A percentile compares a stretch with the other conserved stretches of the same genome.
Conservation (phyloP, 202 grass and related monocot genomes). For the Musa balbisiana region DNA sequence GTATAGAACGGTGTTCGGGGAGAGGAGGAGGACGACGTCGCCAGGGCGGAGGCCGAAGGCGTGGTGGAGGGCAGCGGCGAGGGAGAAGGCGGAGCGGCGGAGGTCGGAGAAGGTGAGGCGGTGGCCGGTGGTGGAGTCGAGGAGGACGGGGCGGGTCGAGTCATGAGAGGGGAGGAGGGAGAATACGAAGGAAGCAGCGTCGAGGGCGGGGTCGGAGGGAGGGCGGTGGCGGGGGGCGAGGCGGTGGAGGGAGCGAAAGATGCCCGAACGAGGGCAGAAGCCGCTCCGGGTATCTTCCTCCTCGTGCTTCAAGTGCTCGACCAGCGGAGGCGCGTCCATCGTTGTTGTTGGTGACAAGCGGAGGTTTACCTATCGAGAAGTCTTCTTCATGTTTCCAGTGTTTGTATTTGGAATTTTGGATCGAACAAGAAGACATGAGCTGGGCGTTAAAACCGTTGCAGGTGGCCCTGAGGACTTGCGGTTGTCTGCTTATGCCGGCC, state of each 20-base stretch:
- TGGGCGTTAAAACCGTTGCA: too few species aligned
- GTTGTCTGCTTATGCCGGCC: too few species aligned
- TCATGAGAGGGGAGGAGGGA: constrained; percentile 21
- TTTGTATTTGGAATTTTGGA: not conserved
- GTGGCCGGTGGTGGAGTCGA: constrained; percentile 23
- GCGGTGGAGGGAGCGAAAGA: not conserved
- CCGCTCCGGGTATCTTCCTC: not conserved
- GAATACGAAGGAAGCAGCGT: constrained; percentile 31
- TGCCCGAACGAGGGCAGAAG: not conserved
- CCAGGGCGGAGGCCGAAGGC: constrained; percentile 39
- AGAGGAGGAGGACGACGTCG: constrained; percentile 35
- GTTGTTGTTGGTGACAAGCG: not conserved
- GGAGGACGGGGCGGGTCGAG: constrained; percentile 11
- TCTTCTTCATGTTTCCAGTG: too few species aligned
- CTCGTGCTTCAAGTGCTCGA: not conserved
- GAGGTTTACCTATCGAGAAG: too few species aligned
- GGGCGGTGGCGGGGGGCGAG: not conserved
- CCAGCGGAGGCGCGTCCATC: not conserved
- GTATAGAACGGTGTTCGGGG: constrained; percentile 28
- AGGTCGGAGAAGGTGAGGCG: constrained; percentile 31
- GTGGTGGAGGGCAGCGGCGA: constrained; percentile 37
- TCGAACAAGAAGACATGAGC: too few species aligned
- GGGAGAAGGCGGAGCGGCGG: constrained; percentile 36
- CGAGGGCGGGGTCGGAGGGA: not conserved
- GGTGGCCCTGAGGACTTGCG: too few species aligned